These are phyloP conservation scores for Boletus pseudopeckii DNA, from an alignment of 768 basidiomycete species.

Conservation along the genomic window DNA sequence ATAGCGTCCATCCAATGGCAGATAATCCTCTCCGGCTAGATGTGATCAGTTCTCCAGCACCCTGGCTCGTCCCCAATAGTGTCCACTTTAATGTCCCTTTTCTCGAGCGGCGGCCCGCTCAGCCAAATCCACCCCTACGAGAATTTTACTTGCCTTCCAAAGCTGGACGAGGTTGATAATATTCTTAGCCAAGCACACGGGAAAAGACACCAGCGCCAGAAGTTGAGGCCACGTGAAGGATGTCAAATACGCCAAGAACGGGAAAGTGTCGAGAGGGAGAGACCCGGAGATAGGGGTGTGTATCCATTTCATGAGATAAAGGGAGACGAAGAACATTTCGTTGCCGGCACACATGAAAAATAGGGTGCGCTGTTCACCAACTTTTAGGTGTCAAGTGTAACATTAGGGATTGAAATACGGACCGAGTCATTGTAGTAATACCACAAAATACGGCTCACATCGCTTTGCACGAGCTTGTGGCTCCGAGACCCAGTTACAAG, in stretches of 20 bases:
- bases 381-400: not conserved
- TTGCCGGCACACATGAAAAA: conserved; percentile 94
- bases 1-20: conserved; percentile 6
- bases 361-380: conserved; percentile 59
- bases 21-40: conserved; percentile 11
- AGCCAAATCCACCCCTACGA: conserved; percentile 90
- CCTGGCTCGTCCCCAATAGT: not conserved
- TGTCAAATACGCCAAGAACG: conserved; percentile 18
- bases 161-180: conserved; percentile 93
- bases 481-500: conserved; percentile 90
- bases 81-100: conserved; percentile 12
- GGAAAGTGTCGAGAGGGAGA: conserved; percentile 14
- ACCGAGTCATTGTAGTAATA: conserved; percentile 93
- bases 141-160: conserved; percentile 95
- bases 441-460: conserved; percentile 89
- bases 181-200: conserved; percentile 80
- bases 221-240: conserved; percentile 73
- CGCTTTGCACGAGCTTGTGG: conserved; percentile 89
- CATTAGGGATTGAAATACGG: conserved; percentile 31
- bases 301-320: conserved; percentile 91
- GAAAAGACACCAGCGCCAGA: conserved; percentile 58
- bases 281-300: conserved; percentile 55
- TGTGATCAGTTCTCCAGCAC: conserved; percentile 3
- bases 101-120: conserved; percentile 70
- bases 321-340: conserved; percentile 91